A percentile compares a stretch with the other conserved stretches of the same genome.
phyloP scores from a whole-genome alignment of 805 yeast species.

The Phaffomyces antillensis region DNA sequence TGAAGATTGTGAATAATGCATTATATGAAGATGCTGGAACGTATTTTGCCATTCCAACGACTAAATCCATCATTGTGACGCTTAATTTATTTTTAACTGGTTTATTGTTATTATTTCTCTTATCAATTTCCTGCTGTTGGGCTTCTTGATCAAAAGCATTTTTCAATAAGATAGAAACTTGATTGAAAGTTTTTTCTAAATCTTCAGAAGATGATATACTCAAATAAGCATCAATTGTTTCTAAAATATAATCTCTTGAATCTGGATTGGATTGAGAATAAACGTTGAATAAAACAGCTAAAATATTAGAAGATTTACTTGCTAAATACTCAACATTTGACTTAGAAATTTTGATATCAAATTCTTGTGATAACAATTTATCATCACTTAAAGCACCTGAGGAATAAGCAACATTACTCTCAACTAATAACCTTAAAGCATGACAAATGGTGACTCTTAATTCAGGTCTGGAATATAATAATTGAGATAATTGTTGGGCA shows the following conservation, averaged over 20 bases:
- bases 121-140: slow-evolving; percentile 11
- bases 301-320: slow-evolving; percentile 60
- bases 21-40: slow-evolving; percentile 65
- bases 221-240: slow-evolving; percentile 77
- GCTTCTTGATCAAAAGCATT: slow-evolving; percentile 61
- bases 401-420: slow-evolving; percentile 60
- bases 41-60: slow-evolving; percentile 80
- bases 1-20: slow-evolving; percentile 74
- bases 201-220: slow-evolving; percentile 63
- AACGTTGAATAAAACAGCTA: slow-evolving; percentile 86
- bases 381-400: slow-evolving; percentile 54
- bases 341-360: slow-evolving; percentile 49
- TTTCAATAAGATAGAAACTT: slow-evolving; percentile 74
- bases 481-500: slow-evolving; percentile 68
- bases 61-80: slow-evolving; percentile 85
- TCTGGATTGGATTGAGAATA: slow-evolving; percentile 85
- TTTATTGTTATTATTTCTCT: slow-evolving; percentile 20
- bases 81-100: slow-evolving; percentile 42
- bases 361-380: slow-evolving; percentile 49
- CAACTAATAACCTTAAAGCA: slow-evolving; percentile 69
- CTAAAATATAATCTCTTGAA: slow-evolving; percentile 76
- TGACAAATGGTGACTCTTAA: slow-evolving; percentile 80
- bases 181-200: slow-evolving; percentile 69
- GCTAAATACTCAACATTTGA: slow-evolving; percentile 57
- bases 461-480: slow-evolving; percentile 67